Evolutionary conservation across 2,329 filamentous ascomycete genomes (phyloP).

Genomic region (Lasiodiplodia sp.): DNA sequence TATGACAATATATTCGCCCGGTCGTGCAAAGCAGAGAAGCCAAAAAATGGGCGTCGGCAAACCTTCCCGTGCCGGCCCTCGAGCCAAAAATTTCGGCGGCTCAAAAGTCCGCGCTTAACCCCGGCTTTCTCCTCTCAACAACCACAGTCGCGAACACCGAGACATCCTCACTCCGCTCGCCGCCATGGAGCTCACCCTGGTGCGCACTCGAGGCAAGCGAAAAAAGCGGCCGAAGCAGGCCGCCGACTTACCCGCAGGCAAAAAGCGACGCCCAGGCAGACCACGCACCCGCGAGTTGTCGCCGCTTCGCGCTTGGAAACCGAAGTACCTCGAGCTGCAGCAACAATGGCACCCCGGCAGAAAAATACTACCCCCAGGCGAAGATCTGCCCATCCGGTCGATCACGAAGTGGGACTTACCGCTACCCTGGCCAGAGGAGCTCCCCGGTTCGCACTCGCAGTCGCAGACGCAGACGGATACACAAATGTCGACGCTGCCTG

Average conservation of each 20-base stretch:
- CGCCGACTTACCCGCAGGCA: background rate
- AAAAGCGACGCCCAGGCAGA: constrained; percentile 5
- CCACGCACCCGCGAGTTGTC: background rate
- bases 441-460: background rate
- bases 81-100: background rate
- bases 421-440: constrained; percentile 5
- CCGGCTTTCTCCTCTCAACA: background rate
- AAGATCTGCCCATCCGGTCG: background rate
- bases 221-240: background rate
- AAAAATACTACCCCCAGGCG: background rate
- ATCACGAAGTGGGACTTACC: background rate
- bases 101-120: constrained; percentile 19
- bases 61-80: background rate
- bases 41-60: background rate
- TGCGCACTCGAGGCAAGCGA: background rate
- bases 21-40: background rate
- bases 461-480: background rate
- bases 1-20: background rate
- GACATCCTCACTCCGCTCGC: background rate
- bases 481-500: background rate
- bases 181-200: constrained; percentile 4
- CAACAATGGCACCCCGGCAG: background rate
- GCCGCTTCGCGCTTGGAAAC: background rate
- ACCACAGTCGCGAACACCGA: background rate
- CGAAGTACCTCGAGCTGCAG: background rate